Base-by-base conservation (phyloP, 495 filamentous ascomycete species). In the Penicillium samsonianum region DNA sequence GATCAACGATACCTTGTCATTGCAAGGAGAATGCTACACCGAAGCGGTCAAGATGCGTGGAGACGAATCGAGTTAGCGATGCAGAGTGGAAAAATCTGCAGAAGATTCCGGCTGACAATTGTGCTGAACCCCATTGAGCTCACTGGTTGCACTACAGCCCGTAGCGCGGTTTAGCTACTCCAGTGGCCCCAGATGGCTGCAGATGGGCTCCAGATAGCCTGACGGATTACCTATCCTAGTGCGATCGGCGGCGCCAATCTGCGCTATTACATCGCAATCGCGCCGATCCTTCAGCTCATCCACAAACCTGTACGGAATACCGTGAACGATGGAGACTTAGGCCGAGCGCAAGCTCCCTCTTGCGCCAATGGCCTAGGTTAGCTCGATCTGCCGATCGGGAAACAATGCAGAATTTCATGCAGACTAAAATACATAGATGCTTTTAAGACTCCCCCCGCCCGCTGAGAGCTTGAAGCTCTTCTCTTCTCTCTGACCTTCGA, bases 221-320 rank as follows among this genome's bases (percentile, higher is more conserved):
- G 56, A 50, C 41, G 19, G 14, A 22, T 55, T 58, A 19, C 67
- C 62, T 50, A 65, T 67, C 57, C 31, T 9, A 17, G 54, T 22
- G 22, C 28, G 67, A 65, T 65, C 61, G 35, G 64, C 64, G n/a
- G 50, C 57, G 43, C 67, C 52, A 63, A 63, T 69, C 67, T 67
- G 67, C 65, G 53, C 67, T 63, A 69, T 69, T 69, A 67, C 67
- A 69, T 65, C 57, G 53, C 59, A 59, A 69, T 67, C 61, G 59
- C 47, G 67, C 60, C 57, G 67, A 69, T 67, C 67, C 52, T 41
- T 57, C 60, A 69, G 59, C 61, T 65, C 61, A 46, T 31, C 63
- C 48, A 16, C 38, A 57, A 59, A 63, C 49, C 41, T 56, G 41
- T 62, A n/a, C n/a, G n/a, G n/a, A n/a, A n/a, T n/a, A n/a, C n/a